These are phyloP conservation scores for Aspergillus diversus DNA, from an alignment of 495 filamentous ascomycete genomes.

Conservation along the genomic window DNA sequence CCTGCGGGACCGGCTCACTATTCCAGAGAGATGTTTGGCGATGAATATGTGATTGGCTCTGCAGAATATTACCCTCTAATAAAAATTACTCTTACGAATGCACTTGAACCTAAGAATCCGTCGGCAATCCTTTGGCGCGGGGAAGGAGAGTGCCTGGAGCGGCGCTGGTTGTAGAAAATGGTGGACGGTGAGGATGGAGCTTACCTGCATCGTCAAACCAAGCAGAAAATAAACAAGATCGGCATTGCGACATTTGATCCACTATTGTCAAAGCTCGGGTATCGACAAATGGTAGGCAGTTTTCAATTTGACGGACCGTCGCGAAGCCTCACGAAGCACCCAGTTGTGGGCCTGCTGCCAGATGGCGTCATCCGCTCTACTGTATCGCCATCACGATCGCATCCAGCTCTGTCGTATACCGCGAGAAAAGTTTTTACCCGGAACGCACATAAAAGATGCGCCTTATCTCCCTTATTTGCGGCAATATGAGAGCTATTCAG, in stretches of 20 bases:
- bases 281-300: neutral
- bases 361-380: conserved; percentile 13
- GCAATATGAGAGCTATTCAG: conserved; percentile 2
- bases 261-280: neutral
- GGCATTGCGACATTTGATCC: neutral
- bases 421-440: neutral
- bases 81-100: neutral
- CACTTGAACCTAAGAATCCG: neutral
- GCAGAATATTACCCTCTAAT: neutral
- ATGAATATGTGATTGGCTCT: conserved; percentile 14
- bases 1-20: conserved; percentile 46
- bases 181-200: neutral
- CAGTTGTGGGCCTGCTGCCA: conserved; percentile 1
- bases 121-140: neutral
- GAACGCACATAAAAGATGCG: neutral
- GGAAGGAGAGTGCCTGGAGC: neutral
- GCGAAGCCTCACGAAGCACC: neutral
- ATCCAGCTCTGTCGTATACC: neutral
- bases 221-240: neutral
- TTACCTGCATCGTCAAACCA: neutral
- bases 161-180: neutral
- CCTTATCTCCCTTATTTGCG: neutral
- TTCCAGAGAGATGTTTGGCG: conserved; percentile 41
- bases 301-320: neutral
- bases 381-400: conserved; percentile 1